Base-by-base conservation (phyloP, 2,329 filamentous ascomycete species). In the Sporothrix dimorphospora region DNA sequence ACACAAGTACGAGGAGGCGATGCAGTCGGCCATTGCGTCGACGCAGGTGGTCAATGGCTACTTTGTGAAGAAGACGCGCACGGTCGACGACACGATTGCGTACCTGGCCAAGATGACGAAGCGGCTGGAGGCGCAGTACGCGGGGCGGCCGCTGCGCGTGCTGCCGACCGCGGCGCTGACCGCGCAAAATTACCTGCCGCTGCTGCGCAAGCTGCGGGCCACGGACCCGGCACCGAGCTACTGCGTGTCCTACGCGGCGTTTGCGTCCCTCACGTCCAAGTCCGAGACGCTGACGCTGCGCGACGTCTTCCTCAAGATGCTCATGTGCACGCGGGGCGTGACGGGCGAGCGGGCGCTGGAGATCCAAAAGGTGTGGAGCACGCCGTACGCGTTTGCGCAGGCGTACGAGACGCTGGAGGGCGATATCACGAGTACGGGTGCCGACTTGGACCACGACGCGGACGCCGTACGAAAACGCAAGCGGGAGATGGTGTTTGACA, bases 271-370 rank as follows among this genome's bases (percentile, higher is more conserved):
- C 59, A 89, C 89, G 0, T 92, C 90, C 9, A 96, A 96, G 79
- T 93, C 91, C 0, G 91, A 92, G 69, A 87, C 87, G 72, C 87
- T 94, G 76, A 92, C 92, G 0, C 82, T 95, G 11, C 85, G 91
- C 71, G 93, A 96, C 76, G 80, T 94, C 0, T 95, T 89, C 76
- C 82, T 96, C 34, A 94, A 94, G 80, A 95, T 96, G 92, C 85
- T 96, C 65, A 94, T 96, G 92, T 93, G 91, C 74, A 93, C 88
- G 1, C 87, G 87, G 71, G 91, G 92, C 1, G 84, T 96, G 14
- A 92, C 91, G 0, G 91, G 91, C 3, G 92, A 94, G 76, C 93
- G 92, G 77, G 93, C 93, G 0, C 80, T 94, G 5, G 92, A 93
- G 80, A 93, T 96, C 14, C 92, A 95, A 78, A 90, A 89, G 75